phyloP scores from a whole-genome alignment of 345 rosid species.

The Erucastrum elatum region DNA sequence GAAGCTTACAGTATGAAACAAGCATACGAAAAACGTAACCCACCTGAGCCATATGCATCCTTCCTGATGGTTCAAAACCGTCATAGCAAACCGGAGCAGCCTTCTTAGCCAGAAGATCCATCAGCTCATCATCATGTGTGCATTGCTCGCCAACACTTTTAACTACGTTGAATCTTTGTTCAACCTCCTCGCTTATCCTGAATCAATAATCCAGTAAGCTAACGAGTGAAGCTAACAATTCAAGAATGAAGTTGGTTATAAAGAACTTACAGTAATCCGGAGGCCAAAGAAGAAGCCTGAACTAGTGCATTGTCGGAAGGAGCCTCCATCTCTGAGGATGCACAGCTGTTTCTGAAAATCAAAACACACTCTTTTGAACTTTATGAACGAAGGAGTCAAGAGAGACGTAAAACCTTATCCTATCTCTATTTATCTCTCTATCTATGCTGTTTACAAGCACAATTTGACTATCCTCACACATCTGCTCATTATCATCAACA shows the following conservation, averaged over 20 bases:
- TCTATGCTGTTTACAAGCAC: no score
- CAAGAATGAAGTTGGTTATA: background rate
- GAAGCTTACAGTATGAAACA: background rate
- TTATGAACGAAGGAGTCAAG: no score
- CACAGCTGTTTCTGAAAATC: background rate
- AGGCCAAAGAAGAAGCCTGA: background rate
- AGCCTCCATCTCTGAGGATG: background rate
- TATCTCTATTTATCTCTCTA: no score
- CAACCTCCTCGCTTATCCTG: conserved; percentile 31
- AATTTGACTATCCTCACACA: no score
- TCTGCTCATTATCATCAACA: background rate
- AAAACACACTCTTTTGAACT: background rate
- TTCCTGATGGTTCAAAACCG: conserved; percentile 92
- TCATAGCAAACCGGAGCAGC: conserved; percentile 86
- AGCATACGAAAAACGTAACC: background rate
- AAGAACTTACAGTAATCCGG: background rate
- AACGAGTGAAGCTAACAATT: background rate
- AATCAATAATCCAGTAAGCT: background rate
- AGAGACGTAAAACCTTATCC: no score
- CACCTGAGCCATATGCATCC: conserved; percentile 98
- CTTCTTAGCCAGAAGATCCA: conserved; percentile 73
- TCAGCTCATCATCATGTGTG: conserved; percentile 77
- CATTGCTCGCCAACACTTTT: conserved; percentile 87
- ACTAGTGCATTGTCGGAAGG: background rate
- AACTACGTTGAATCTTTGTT: conserved; percentile 53